A percentile compares a stretch with the other conserved stretches of the same genome.
phyloP scores from a whole-genome alignment of 176 grass and related monocot species.

The Triticum aestivum region DNA sequence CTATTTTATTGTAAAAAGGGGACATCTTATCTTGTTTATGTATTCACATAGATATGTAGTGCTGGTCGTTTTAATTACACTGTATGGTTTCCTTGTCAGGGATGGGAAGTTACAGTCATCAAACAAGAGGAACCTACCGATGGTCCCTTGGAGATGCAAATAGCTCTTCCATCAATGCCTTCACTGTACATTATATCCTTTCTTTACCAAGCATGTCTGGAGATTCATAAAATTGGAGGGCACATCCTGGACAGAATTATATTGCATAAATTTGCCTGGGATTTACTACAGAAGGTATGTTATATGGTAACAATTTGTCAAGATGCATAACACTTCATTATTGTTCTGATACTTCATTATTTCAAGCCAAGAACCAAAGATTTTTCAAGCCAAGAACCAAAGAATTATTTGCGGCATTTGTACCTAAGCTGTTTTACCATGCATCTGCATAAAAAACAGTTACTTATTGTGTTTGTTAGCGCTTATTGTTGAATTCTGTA shows the following conservation, averaged over 20 bases:
- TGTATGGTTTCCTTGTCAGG: conserved; percentile 54
- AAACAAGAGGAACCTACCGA: conserved; percentile 91
- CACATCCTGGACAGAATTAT: conserved; percentile 85
- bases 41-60: neutral
- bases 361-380: neutral
- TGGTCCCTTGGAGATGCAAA: conserved; percentile 77
- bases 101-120: conserved; percentile 93
- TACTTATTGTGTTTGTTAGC: neutral
- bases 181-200: conserved; percentile 90
- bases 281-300: conserved; percentile 83
- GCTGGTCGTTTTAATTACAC: conserved; percentile 21
- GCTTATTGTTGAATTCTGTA: neutral
- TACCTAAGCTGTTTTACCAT: conserved; percentile 22
- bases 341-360: conserved; percentile 1
- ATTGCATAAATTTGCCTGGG: conserved; percentile 86
- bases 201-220: conserved; percentile 92
- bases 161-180: conserved; percentile 98
- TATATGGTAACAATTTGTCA: conserved; percentile 19
- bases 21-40: neutral
- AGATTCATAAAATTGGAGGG: conserved; percentile 96
- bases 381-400: neutral
- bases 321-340: conserved; percentile 20
- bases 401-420: conserved; percentile 1
- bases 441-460: conserved; percentile 4
- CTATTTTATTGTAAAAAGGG: conserved; percentile 16